Evolutionary conservation across 1,284 basidiomycete species (phyloP), one percentile per base, ranked within the genome.

Genomic region (Veloporphyrellus conicus): DNA sequence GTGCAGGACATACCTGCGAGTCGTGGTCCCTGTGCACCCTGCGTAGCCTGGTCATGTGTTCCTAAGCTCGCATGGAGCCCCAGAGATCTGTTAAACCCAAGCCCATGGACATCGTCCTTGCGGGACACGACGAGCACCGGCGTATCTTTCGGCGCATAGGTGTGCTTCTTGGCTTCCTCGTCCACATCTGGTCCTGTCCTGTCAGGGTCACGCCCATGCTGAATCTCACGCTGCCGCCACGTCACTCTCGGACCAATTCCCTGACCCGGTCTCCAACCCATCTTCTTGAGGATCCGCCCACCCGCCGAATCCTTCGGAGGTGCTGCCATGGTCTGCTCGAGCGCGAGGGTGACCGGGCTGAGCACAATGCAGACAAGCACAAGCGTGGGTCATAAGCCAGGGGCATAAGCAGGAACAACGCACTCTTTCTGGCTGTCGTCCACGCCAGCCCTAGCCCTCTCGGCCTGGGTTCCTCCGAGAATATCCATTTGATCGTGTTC

Each of bases 261-360:
- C 66, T 96, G 92, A 0, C 94, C 95, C 0, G 84, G 70, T 47
- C 86, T 78, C 95, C 95, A 98, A 0, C 95, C 95, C 84, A 98
- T 95, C 67, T 92, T 93, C 68, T 85, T 86, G 41, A 99, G 76
- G 4, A 98, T 81, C 27, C 82, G 79, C 8, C 87, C 84, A 0
- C 93, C 93, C 19, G 78, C 72, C 7, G 88, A 88, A 53, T 89
- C 84, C 36, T 79, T 82, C 32, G 75, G 77, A 40, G 74, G 70
- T 32, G 79, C 84, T 19, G 82, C 68, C 55, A 89, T 67, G 27
- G 83, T 71, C 29, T 75, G 66, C 63, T 84, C 77, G 3, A 89
- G 74, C 3, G 81, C 75, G 28, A 70, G 68, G 0, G 81, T 73
- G 23, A 90, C 72, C 1, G 82, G 76, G 52, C 87, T 90, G 54